Evolutionary conservation across 768 basidiomycete genomes (phyloP).

Genomic region (Ramaria sp.): DNA sequence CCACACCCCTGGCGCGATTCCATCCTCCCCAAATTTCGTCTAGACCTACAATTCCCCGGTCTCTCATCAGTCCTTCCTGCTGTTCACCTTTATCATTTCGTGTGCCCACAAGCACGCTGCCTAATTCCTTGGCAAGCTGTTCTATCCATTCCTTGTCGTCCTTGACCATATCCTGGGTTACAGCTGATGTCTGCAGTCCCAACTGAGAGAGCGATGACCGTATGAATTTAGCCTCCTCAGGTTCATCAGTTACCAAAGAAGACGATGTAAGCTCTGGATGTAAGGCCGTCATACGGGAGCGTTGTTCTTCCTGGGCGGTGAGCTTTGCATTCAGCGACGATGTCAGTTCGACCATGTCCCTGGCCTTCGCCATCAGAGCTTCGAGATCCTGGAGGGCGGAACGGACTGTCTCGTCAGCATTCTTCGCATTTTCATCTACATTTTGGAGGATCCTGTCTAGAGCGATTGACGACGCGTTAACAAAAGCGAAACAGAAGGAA

Average conservation of each 20-base stretch:
- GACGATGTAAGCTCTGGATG: constrained; percentile 5
- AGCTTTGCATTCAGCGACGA: constrained; percentile 80
- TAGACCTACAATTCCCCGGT: constrained; percentile 71
- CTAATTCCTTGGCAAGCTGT: constrained; percentile 76
- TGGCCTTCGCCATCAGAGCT: constrained; percentile 81
- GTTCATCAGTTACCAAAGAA: constrained; percentile 36
- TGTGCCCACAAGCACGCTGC: constrained; percentile 49
- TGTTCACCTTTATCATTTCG: constrained; percentile 10
- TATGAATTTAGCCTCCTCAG: constrained; percentile 81
- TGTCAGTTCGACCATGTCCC: constrained; percentile 86
- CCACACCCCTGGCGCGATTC: constrained; percentile 88
- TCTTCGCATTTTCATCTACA: constrained; percentile 58
- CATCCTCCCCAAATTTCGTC: constrained; percentile 95
- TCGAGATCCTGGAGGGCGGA: constrained; percentile 83
- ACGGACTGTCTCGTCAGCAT: constrained; percentile 52
- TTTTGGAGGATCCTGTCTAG: constrained; percentile 77
- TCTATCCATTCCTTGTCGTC: constrained; percentile 75
- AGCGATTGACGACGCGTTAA: not conserved
- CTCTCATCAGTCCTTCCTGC: constrained; percentile 57
- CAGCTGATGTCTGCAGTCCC: constrained; percentile 70
- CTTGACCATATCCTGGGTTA: constrained; percentile 81
- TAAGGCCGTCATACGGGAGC: constrained; percentile 3
- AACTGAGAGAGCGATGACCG: constrained; percentile 83
- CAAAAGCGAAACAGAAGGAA: constrained; percentile 9
- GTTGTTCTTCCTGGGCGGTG: constrained; percentile 30